Evolutionary conservation across 306 rosid species (phyloP), one percentile per base, ranked within the genome.

Genomic region (Rubus parviflorus): DNA sequence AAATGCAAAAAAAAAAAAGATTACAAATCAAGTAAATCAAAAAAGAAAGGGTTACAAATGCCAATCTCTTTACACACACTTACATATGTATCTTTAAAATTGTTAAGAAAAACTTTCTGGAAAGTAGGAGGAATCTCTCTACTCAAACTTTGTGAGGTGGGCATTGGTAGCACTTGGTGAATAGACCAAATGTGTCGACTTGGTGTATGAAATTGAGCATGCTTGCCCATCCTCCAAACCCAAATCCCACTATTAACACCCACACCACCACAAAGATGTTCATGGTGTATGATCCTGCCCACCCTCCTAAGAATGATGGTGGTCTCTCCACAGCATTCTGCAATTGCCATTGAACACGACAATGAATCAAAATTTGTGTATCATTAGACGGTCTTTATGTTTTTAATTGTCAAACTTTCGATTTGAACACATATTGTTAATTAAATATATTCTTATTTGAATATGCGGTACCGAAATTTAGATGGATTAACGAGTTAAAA

Each of bases 151-250:
- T 94, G 81, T 85, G 98, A 76, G 92, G 88, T 20, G 98, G 97
- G 84, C 98, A 94, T 68, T 92, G 98, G 65, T 86, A 94, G 80
- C 98, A 94, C 86, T 89, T 92, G 0, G 97, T 88, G 88, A 94
- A 92, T 37, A 94, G 49, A 43, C 98, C 98, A 84, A 94, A 94
- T 16, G 96, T 88, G 68, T 89, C 10, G 75, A 94, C 62, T 88
- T 94, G 97, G 62, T 40, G 88, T 42, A 94, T 79, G 86, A 94
- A 94, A 82, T 94, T 94, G 66, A 94, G 83, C 89, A 89, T 89
- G 83, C 98, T 94, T 77, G 98, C 97, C 96, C 97, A 94, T 64
- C 98, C 98, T 84, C 98, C 98, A 73, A 94, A 92, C 30, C 97
- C 98, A 86, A 94, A 94, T 79, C 98, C 98, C 78, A 92, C 91